Base-by-base conservation (phyloP, 23 red algal species). In the Cyanidium caldarium region DNA sequence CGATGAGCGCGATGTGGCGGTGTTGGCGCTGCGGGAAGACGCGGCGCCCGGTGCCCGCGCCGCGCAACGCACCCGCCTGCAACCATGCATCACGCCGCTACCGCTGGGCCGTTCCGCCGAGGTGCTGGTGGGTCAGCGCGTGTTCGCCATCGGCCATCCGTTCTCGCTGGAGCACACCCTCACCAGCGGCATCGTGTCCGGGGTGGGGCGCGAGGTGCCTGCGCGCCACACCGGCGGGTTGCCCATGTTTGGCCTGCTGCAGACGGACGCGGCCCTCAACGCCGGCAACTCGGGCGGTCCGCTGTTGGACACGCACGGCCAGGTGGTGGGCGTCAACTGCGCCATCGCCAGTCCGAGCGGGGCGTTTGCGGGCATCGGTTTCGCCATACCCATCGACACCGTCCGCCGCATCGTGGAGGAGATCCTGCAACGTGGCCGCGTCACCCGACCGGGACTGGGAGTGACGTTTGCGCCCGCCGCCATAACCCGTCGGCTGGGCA, bases 81-180 rank as follows among this genome's bases (percentile, higher is more conserved):
- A 14, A 7, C 10, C 7, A 12, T 28, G n/a, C 13, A 61, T 61
- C 31, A 5, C 19, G 37, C 69, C 58, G 43, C 44, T 46, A 5
- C 69, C 12, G 15, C 34, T 73, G 3, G 58, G 58, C 10, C 2
- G 42, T 43, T 58, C 42, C 33, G 39, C 66, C 38, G 44, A 71
- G 3, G 28, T 81, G 21, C 38, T 40, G 2, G 77, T 81, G 2
- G 77, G 77, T 34, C 77, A 81, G 41, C 46, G 69, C 37, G 77
- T 73, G 30, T 81, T 57, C 51, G 77, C 77, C 2, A 72, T 81
- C 35, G 77, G 77, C 16, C 70, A 81, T 45, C 77, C 77, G 2
- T 81, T 81, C 21, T 44, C 43, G 2, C 38, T 81, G 15, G 77
- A 81, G 33, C 66, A 71, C 37, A 81, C 77, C 2, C 51, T 81